Base-by-base conservation (phyloP, 1,139 yeast species). In the Geotrichum fermentans region DNA sequence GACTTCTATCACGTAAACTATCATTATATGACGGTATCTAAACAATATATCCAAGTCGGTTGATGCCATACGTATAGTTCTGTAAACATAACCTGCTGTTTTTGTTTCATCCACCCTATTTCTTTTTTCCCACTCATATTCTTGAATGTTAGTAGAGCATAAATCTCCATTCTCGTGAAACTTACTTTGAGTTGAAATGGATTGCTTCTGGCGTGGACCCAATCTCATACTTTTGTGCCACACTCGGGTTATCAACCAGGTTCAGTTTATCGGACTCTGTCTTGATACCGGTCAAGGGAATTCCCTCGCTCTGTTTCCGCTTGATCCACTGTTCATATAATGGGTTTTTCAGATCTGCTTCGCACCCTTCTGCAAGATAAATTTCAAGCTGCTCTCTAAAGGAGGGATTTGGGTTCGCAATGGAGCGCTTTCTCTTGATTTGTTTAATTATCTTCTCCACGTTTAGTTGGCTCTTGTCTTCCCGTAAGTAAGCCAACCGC, bases 391-490 rank as follows among this genome's bases (percentile, higher is more conserved):
- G 98, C 50, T 78, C 76, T 60, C 76, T 62, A 61, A 92, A 92
- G n/a, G 83, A 79, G 2, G 72, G 77, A 64, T 89, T 92, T n/a
- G 96, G 96, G 51, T 76, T 74, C 5, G 81, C 81, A 4, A 72
- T 71, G 0, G 75, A 63, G 53, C 83, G 74, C 55, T 77, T 81
- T 50, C 89, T 65, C 56, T 73, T 75, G 18, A 92, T 82, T 0
- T 90, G 90, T 64, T 83, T 80, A 7, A 86, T 60, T 0, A 96
- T 83, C 54, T 81, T 81, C 13, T 75, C 63, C 87, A 73, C 7
- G 78, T 74, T 65, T 82, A 80, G 54, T 78, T 76, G 60, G 78
- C 42, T 20, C n/a, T 36, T 47, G 7, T 26, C 16, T 11, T 33
- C 52, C n/a, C 21, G 33, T 18, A 28, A 13, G 1, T 21, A 8